Conservation (phyloP, 805 yeast genomes). For the Wickerhamomyces chambardii region DNA sequence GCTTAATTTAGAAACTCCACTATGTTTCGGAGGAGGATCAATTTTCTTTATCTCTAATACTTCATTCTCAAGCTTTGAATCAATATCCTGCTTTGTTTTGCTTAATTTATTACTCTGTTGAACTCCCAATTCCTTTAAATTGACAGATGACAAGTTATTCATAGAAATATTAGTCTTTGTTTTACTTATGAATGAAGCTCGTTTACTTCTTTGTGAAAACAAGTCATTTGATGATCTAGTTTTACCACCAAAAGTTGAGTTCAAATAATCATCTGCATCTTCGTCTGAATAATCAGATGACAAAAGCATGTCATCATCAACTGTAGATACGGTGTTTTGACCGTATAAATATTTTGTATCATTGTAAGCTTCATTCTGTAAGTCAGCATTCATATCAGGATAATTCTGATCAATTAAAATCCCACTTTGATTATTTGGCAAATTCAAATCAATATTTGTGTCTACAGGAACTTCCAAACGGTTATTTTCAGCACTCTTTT, state of each 20-base stretch:
- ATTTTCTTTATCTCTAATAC: too few species aligned
- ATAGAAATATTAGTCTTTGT: too few species aligned
- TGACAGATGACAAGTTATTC: too few species aligned
- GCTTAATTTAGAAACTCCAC: conserved; percentile 30
- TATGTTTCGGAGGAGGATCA: too few species aligned
- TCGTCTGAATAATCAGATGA: conserved; percentile 28
- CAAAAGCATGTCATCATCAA: conserved; percentile 16
- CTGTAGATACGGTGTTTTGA: conserved; percentile 17
- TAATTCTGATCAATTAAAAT: conserved; percentile 14
- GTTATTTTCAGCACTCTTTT: conserved; percentile 5
- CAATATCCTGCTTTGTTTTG: too few species aligned
- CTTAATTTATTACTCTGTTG: too few species aligned
- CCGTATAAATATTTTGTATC: conserved; percentile 8
- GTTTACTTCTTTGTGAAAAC: too few species aligned
- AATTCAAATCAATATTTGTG: conserved; percentile 3
- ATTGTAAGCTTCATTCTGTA: conserved; percentile 7
- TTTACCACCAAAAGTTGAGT: too few species aligned
- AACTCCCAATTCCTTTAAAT: too few species aligned
- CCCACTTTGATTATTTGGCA: conserved; percentile 6
- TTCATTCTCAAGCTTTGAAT: too few species aligned
- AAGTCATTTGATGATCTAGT: too few species aligned
- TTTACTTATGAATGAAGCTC: too few species aligned
- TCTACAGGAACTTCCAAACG: conserved; percentile 1
- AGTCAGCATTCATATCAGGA: conserved; percentile 13
- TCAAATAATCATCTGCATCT: conserved; percentile 13